Conservation (phyloP, 2,329 filamentous ascomycete genomes). For the Epichloe hybrida region DNA sequence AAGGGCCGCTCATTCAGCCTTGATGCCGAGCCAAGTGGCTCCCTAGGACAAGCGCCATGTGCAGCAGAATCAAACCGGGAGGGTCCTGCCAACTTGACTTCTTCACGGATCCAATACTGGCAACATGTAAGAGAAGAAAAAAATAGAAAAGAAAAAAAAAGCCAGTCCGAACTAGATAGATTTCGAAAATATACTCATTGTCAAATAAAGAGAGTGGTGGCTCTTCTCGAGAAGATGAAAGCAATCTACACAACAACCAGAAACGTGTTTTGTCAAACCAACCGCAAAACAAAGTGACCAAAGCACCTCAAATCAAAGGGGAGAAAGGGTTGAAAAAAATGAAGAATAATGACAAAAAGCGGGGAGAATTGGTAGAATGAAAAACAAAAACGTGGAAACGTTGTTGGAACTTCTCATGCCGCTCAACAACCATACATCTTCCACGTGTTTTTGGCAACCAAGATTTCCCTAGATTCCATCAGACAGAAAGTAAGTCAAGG, state of each 20-base stretch:
- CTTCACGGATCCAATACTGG: too few relatives aligned
- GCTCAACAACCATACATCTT: background rate
- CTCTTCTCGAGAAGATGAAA: constrained; percentile 23
- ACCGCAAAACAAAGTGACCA: background rate
- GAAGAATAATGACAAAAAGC: background rate
- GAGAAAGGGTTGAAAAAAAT: background rate
- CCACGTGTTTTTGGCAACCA: background rate
- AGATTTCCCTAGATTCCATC: too few relatives aligned
- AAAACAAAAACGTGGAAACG: background rate
- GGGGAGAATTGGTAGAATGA: too few relatives aligned
- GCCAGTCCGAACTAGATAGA: background rate
- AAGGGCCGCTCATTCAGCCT: background rate
- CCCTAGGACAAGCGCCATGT: background rate
- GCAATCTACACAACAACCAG: constrained; percentile 14
- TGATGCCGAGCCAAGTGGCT: background rate
- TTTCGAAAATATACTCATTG: background rate
- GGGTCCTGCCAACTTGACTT: too few relatives aligned
- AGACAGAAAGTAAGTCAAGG: too few relatives aligned
- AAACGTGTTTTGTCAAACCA: background rate
- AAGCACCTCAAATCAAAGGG: background rate
- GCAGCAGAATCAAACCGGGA: background rate
- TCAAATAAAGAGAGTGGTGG: constrained; percentile 7
- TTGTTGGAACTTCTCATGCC: background rate
- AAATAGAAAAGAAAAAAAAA: fast-evolving
- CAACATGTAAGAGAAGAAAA: too few relatives aligned